Evolutionary conservation across 2,329 filamentous ascomycete species (phyloP).

Genomic region (Fusarium graminum): DNA sequence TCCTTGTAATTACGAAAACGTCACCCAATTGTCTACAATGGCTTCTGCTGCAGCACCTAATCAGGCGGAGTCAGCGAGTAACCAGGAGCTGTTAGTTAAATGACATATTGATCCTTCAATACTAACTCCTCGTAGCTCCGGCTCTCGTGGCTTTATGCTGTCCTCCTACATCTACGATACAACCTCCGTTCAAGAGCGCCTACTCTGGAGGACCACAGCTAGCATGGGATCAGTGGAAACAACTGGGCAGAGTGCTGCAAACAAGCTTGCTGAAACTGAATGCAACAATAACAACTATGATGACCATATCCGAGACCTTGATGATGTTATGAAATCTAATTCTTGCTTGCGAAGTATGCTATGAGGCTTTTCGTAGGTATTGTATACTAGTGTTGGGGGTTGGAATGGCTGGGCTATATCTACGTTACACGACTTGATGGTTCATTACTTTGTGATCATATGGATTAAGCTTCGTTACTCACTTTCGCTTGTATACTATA

Average conservation of each 20-base stretch:
- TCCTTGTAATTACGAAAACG: no score
- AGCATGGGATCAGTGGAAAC: neutral
- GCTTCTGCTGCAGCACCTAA: neutral
- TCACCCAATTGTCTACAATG: conserved; percentile 1
- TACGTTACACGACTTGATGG: neutral
- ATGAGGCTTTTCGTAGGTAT: neutral
- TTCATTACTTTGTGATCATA: no score
- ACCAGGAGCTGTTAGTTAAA: conserved; percentile 13
- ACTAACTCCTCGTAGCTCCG: neutral
- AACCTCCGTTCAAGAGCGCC: conserved; percentile 11
- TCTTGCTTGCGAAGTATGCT: neutral
- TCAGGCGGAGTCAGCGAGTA: no score
- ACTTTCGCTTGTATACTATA: neutral
- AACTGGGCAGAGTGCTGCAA: neutral
- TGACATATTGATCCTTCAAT: rapidly evolving
- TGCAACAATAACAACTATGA: neutral
- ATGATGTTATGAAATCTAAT: neutral
- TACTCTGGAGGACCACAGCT: neutral
- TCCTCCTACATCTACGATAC: conserved; percentile 19
- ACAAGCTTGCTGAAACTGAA: neutral
- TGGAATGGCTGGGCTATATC: neutral
- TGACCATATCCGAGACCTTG: neutral
- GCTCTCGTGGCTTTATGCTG: conserved; percentile 3
- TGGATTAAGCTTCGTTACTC: no score
- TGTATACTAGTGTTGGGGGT: neutral